Evolutionary conservation across 2,329 filamentous ascomycete genomes (phyloP).

Genomic region (Aureobasidium sp.): DNA sequence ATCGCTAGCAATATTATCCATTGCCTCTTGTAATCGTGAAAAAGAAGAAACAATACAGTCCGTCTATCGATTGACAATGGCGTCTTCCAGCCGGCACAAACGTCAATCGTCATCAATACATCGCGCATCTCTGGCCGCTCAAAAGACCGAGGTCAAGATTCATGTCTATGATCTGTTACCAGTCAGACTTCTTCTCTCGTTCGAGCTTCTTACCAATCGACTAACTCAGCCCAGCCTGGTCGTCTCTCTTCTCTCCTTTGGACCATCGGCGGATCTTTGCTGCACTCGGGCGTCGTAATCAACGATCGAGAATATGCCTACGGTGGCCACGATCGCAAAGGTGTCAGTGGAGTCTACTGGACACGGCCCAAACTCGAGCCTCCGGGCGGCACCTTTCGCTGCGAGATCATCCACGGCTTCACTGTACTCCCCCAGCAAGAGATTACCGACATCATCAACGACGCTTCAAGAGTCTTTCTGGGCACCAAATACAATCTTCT

Average conservation of each 20-base stretch:
- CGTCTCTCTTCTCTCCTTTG: slow-evolving; percentile 70
- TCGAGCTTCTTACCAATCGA: not conserved
- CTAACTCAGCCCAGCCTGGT: slow-evolving; percentile 50
- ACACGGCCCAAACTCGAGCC: slow-evolving; percentile 63
- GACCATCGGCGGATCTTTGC: slow-evolving; percentile 67
- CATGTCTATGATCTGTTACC: slow-evolving; percentile 34
- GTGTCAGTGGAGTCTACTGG: slow-evolving; percentile 75
- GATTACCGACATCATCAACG: slow-evolving; percentile 62
- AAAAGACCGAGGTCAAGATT: slow-evolving; percentile 31
- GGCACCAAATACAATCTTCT: slow-evolving; percentile 75
- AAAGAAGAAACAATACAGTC: not conserved
- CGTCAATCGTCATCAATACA: slow-evolving; percentile 14
- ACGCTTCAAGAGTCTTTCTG: slow-evolving; percentile 62
- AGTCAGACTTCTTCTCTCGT: slow-evolving; percentile 21
- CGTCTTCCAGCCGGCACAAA: slow-evolving; percentile 1
- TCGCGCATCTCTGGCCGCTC: slow-evolving; percentile 7
- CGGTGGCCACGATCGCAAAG: slow-evolving; percentile 66
- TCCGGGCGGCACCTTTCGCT: slow-evolving; percentile 69
- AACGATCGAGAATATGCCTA: slow-evolving; percentile 77
- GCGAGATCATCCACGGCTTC: slow-evolving; percentile 71
- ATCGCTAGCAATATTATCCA: not conserved
- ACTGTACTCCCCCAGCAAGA: slow-evolving; percentile 62
- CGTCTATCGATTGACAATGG: not conserved
- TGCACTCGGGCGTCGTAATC: slow-evolving; percentile 79
- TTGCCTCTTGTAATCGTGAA: not conserved